A percentile compares a stretch with the other conserved stretches of the same genome.
These are phyloP conservation scores for Beauveria bassiana DNA, from an alignment of 2,329 filamentous ascomycete species.

Conservation along the genomic window DNA sequence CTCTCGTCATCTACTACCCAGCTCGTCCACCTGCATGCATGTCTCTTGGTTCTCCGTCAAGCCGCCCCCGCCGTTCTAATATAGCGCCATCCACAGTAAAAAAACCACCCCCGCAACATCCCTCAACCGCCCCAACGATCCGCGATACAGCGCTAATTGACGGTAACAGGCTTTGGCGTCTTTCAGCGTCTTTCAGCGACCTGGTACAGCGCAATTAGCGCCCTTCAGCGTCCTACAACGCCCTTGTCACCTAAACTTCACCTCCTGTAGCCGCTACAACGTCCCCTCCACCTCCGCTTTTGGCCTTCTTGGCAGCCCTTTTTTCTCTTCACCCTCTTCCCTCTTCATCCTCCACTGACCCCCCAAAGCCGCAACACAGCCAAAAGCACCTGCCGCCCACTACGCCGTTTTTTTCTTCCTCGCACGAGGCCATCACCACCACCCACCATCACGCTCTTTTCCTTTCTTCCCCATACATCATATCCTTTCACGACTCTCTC, in stretches of 20 bases:
- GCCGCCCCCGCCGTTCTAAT: not conserved
- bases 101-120: not conserved
- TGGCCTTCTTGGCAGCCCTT: not conserved
- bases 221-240: not conserved
- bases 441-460: not conserved
- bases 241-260: not conserved
- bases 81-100: not conserved
- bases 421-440: slow-evolving; percentile 9
- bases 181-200: not conserved
- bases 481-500: not conserved
- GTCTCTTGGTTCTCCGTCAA: not conserved
- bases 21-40: not conserved
- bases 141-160: not conserved
- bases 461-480: not conserved
- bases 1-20: not conserved
- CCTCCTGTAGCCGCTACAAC: not conserved
- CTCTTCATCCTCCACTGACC: not conserved
- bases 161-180: no score
- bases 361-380: not conserved
- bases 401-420: not conserved
- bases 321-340: not conserved
- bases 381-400: slow-evolving; percentile 1
- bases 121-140: not conserved
- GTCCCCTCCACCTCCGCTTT: not conserved
- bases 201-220: not conserved